Conservation (phyloP, 306 rosid species). For the Canavalia gladiata region DNA sequence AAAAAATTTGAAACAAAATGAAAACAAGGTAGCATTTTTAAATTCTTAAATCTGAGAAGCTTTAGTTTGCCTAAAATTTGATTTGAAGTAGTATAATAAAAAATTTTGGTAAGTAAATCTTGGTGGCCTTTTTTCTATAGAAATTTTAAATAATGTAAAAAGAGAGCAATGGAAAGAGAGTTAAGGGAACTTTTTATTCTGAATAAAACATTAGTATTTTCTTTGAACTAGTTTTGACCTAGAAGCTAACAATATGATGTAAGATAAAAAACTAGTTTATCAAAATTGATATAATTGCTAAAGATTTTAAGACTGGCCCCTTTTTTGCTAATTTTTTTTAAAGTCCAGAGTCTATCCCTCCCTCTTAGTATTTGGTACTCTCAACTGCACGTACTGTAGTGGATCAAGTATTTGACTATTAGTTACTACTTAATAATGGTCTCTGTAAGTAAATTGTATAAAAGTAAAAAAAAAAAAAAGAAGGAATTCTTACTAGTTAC, state of each 20-base stretch:
- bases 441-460: not conserved
- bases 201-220: slow-evolving; percentile 15
- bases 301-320: not conserved
- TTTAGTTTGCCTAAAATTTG: slow-evolving; percentile 15
- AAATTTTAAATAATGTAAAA: not conserved
- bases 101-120: not conserved
- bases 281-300: slow-evolving; percentile 9
- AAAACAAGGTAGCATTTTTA: too few relatives aligned
- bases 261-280: not conserved
- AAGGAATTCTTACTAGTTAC: not conserved
- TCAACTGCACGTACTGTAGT: not conserved
- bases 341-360: not conserved
- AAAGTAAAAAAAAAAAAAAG: not conserved
- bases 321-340: not conserved
- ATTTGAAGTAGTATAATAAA: slow-evolving; percentile 16
- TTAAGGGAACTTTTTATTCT: not conserved
- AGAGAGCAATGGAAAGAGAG: slow-evolving; percentile 11
- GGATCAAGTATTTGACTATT: not conserved
- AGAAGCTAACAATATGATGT: not conserved
- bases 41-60: not conserved
- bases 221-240: slow-evolving; percentile 22
- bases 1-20: too few relatives aligned
- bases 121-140: not conserved
- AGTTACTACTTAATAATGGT: not conserved
- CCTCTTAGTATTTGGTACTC: not conserved